Base-by-base conservation (phyloP, 495 filamentous ascomycete genomes). In the Trichoderma virens region DNA sequence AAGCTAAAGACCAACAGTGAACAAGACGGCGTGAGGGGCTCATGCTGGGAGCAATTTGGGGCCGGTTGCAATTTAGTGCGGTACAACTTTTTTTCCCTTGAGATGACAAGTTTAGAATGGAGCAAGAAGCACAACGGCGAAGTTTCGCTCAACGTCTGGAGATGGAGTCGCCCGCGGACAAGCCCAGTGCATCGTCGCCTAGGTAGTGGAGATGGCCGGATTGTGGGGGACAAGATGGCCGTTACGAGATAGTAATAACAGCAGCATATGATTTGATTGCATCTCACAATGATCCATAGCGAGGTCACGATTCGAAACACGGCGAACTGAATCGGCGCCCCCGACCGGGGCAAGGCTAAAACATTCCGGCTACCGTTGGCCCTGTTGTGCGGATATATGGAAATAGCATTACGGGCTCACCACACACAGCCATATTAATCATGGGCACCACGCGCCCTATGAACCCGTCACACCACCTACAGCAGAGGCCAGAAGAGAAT, bases 161-260 rank as follows among this genome's bases (percentile, higher is more conserved):
- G 45, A 51, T 51, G 45, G 45, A 51, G 45, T 51, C 45, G 45
- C 45, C 3, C n/a, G n/a, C 45, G 45, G 45, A 51, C 18, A 51
- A 51, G 4, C 45, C 45, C n/a, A 51, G 16, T 51, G 45, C 43
- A 23, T 51, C 45, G 45, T 51, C 45, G 45, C 45, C 45, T 51
- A 51, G 8, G 45, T 5, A n/a, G 45, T 51, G 45, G 45, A 51
- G 45, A 51, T 27, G 1, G n/a, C n/a, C n/a, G 5, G n/a, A 7
- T 47, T 51, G 45, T 51, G 45, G 45, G 45, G 45, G 45, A 51
- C 45, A 41, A 41, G 38, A 41, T 18, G 2, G 11, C 7, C 2
- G 16, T 41, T 41, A 16, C 38, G 4, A 41, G 9, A 11, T 5
- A 41, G 38, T 14, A 41, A 18, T n/a, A n/a, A n/a, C n/a, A n/a